Evolutionary conservation across 2,329 filamentous ascomycete species (phyloP), one percentile per base, ranked within the genome.

Genomic region (Trichoderma sp.): DNA sequence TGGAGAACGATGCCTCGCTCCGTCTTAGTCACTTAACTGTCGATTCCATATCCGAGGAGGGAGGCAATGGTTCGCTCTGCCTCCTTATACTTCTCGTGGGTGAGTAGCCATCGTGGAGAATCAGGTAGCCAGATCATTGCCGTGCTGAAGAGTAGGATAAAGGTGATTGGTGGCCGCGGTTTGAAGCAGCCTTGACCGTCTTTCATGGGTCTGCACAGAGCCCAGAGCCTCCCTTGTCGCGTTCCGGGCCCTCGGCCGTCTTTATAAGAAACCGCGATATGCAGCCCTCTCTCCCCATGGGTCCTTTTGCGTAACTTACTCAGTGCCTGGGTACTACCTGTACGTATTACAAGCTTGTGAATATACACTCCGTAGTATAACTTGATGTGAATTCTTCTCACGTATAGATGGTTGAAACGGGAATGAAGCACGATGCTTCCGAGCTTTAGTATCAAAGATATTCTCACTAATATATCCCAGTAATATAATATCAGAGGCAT

Each of bases 21-120:
- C 10, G 84, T 74, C 54, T 84, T 81, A 3, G 88, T 88, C 73
- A 89, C 84, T 9, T 82, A 78, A 70, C 86, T 83, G 56, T 88
- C 82, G 5, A 84, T 70, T 56, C 85, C 80, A 68, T 70, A 75
- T n/a, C 74, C 76, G n/a, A 73, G 71, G 29, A 77, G 75, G 3
- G 74, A 75, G 5, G 75, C 74, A 19, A 77, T 70, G 63, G 74
- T 73, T 1, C 42, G 60, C 48, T 72, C 70, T 0, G 81, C 81
- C 27, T 83, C 81, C 54, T 82, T 80, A 35, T 81, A 78, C 7
- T 80, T 74, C 70, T 82, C 81, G 45, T 89, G 82, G n/a, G 83
- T 79, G 22, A 82, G 77, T 0, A 82, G 74, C 80, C 80, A 82
- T 45, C 80, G 77, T 4, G 83, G 83, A 0, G 79, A 81, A 70